These are phyloP conservation scores for Fulvia fulva DNA, from an alignment of 2,329 filamentous ascomycete species.

Conservation along the genomic window DNA sequence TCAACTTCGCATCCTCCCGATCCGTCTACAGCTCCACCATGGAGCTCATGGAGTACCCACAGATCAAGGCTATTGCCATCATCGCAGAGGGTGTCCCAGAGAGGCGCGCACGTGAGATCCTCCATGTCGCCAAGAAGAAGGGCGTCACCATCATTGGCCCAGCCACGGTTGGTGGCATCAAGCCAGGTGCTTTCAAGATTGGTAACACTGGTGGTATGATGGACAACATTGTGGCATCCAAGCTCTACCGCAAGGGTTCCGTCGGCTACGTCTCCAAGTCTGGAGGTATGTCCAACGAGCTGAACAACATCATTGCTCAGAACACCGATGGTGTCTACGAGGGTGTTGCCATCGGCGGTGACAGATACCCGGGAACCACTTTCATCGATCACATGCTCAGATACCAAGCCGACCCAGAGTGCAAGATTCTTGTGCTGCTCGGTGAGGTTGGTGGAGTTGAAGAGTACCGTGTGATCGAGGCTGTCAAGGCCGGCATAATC, in stretches of 20 bases:
- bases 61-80: conserved; percentile 98
- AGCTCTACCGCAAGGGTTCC: conserved; percentile 98
- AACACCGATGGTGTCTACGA: conserved; percentile 98
- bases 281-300: conserved; percentile 99
- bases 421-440: conserved; percentile 93
- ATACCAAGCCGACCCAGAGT: conserved; percentile 93
- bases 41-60: conserved; percentile 95
- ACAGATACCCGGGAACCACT: conserved; percentile 96
- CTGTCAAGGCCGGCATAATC: conserved; percentile 88
- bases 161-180: conserved; percentile 97
- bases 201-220: conserved; percentile 99
- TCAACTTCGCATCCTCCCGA: conserved; percentile 99
- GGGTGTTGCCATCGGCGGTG: conserved; percentile 98
- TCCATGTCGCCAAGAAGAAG: conserved; percentile 96
- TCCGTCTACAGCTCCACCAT: conserved; percentile 98
- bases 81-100: conserved; percentile 99
- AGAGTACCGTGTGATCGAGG: conserved; percentile 99
- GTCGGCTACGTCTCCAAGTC: conserved; percentile 99
- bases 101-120: conserved; percentile 96
- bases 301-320: conserved; percentile 98
- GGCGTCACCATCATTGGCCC: conserved; percentile 98
- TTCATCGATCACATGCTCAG: conserved; percentile 98
- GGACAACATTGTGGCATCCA: conserved; percentile 99
- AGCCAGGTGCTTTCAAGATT: conserved; percentile 99
- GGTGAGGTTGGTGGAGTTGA: conserved; percentile 99